Evolutionary conservation across 495 filamentous ascomycete genomes (phyloP).

Genomic region (Chaetomium tenue): DNA sequence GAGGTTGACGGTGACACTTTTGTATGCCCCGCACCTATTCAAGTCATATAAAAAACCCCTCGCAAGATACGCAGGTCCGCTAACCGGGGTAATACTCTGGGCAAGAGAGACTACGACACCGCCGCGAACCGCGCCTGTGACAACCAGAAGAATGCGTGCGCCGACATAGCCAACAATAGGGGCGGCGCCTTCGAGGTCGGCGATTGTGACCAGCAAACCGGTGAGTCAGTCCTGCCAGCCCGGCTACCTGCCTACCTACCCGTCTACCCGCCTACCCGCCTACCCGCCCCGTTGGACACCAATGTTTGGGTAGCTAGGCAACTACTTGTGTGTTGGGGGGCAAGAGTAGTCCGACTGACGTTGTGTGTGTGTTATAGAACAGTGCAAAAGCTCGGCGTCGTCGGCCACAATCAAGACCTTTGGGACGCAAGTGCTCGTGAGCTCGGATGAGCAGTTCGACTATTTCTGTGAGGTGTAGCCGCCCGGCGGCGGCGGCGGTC

Average conservation of each 20-base stretch:
- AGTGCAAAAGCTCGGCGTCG: slow-evolving; percentile 32
- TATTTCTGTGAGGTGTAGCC: slow-evolving; percentile 36
- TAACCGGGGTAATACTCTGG: too few relatives aligned
- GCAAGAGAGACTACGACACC: slow-evolving; percentile 41
- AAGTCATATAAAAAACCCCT: background rate
- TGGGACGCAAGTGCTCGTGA: slow-evolving; percentile 29
- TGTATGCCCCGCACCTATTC: slow-evolving; percentile 34
- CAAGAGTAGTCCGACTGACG: too few relatives aligned
- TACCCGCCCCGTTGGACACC: too few relatives aligned
- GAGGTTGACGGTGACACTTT: slow-evolving; percentile 49
- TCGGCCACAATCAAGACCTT: slow-evolving; percentile 32
- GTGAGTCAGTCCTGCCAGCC: slow-evolving; percentile 28
- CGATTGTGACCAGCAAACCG: slow-evolving; percentile 41
- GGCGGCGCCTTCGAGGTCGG: slow-evolving; percentile 31
- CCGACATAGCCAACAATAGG: slow-evolving; percentile 35
- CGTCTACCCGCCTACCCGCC: too few relatives aligned
- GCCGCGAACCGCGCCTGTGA: slow-evolving; percentile 43
- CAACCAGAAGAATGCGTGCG: slow-evolving; percentile 45
- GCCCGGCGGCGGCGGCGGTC: too few relatives aligned
- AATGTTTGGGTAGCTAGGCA: too few relatives aligned
- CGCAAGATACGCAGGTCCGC: background rate
- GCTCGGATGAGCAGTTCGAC: slow-evolving; percentile 40
- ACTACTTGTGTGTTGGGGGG: too few relatives aligned
- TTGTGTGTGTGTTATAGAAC: slow-evolving; percentile 21
- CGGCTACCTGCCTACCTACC: too few relatives aligned